Base-by-base conservation (phyloP, 768 basidiomycete genomes). In the Holtermannia corniformis region DNA sequence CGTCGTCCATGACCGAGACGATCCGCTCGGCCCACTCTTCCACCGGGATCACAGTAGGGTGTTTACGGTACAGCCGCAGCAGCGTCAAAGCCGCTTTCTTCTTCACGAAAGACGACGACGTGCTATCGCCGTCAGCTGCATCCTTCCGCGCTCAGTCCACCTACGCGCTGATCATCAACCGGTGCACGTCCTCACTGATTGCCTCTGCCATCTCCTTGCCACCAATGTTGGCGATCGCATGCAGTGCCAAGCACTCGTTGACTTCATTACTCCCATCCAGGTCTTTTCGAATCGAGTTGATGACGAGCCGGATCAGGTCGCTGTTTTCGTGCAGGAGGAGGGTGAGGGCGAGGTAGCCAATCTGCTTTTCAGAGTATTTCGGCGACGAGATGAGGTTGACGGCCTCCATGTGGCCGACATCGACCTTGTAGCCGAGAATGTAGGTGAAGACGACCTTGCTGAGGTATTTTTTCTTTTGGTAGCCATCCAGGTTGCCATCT, bases 361-460 rank as follows among this genome's bases (percentile, higher is more conserved):
- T 97, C 73, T 99, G 95, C 74, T 99, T 99, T 76, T 99, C 95
- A 65, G 86, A 90, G 70, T 99, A 99, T 65, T 96, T 97, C 26
- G 81, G 74, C 65, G 87, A 90, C 23, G 92, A 87, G 60, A 99
- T 96, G 59, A 99, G 79, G 72, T 99, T 97, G 60, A 97, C 90
- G 22, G 95, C 93, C 68, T 97, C 92, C 92, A 97, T 95, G 72
- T 97, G 95, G 14, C 95, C 95, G 20, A 97, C 82, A 70, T 99
- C 95, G 62, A 97, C 91, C 74, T 95, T 93, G 77, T 99, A 99
- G 41, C 95, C 95, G 55, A 99, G 77, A 64, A 99, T 99, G 67
- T 96, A 97, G 4, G 95, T 96, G 77, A 97, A 99, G 56, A 97
- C 86, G 64, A 99, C 92, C 77, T 99, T 97, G 53, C 91, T 87